phyloP scores from a whole-genome alignment of 129 eudicot genomes.

The Gnaphalium uliginosum region DNA sequence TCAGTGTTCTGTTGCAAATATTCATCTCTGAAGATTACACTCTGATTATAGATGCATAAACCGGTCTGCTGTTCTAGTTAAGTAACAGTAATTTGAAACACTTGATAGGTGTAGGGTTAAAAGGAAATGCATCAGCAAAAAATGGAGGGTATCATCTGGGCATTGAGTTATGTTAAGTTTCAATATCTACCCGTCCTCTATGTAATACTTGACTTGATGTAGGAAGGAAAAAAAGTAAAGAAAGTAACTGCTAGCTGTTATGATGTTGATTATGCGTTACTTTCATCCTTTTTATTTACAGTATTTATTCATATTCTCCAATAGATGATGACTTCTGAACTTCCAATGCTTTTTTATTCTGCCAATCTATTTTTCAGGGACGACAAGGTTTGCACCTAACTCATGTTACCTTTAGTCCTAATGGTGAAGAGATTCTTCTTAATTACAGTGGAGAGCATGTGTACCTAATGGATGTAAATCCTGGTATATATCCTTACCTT shows the following conservation, averaged over 20 bases:
- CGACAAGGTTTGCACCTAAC: conserved; percentile 73
- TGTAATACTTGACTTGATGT: background rate
- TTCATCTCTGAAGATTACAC: background rate
- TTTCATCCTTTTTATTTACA: background rate
- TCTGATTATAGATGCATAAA: background rate
- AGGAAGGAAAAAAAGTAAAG: background rate
- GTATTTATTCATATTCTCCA: conserved; percentile 3
- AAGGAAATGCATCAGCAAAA: background rate
- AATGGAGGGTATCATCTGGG: conserved; percentile 8
- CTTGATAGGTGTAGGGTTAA: background rate
- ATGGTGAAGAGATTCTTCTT: conserved; percentile 87
- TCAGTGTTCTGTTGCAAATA: background rate
- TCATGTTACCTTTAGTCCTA: conserved; percentile 87
- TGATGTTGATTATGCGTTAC: background rate
- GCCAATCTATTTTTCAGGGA: conserved; percentile 46
- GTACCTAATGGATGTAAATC: conserved; percentile 77
- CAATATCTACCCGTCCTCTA: background rate
- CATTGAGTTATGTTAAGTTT: background rate
- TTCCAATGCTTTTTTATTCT: conserved; percentile 8
- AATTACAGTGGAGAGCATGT: conserved; percentile 92
- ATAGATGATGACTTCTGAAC: conserved; percentile 5
- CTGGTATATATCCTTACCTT: conserved; percentile 44
- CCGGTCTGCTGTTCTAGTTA: background rate
- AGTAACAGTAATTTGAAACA: conserved; percentile 1
- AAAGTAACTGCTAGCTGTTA: background rate